Conservation (phyloP, 108 stramenopile species). For the Thalassiosira profunda region DNA sequence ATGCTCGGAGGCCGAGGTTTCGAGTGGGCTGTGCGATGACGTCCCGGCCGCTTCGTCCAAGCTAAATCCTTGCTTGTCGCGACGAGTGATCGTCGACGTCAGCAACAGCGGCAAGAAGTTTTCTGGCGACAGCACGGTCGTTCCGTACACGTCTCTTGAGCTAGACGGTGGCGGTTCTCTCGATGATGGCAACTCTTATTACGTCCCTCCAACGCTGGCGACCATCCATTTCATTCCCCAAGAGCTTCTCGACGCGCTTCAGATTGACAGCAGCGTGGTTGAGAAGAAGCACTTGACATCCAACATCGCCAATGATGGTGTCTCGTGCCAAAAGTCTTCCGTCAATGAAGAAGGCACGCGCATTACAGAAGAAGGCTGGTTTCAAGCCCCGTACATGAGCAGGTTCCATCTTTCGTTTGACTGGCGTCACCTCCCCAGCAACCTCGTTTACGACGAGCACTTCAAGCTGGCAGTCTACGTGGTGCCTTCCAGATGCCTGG, state of each 20-base stretch:
- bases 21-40: conserved; percentile 27
- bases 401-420: conserved; percentile 71
- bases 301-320: conserved; percentile 21
- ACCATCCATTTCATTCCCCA: conserved; percentile 16
- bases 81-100: conserved; percentile 65
- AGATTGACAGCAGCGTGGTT: conserved; percentile 4
- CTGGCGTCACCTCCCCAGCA: conserved; percentile 62
- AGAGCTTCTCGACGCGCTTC: neutral
- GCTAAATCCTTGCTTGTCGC: conserved; percentile 73
- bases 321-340: conserved; percentile 25
- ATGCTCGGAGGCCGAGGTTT: conserved; percentile 37
- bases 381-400: conserved; percentile 58
- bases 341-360: conserved; percentile 63
- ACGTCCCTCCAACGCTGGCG: conserved; percentile 21
- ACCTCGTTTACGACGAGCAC: conserved; percentile 75
- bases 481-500: conserved; percentile 59
- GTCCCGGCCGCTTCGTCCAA: conserved; percentile 38
- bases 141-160: conserved; percentile 20
- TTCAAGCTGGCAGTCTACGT: conserved; percentile 77
- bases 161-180: neutral
- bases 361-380: conserved; percentile 66
- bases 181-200: neutral
- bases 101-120: conserved; percentile 70
- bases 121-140: conserved; percentile 56
- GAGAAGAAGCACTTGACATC: conserved; percentile 21